Base-by-base conservation (phyloP, 345 rosid genomes). In the Hevea brasiliensis region DNA sequence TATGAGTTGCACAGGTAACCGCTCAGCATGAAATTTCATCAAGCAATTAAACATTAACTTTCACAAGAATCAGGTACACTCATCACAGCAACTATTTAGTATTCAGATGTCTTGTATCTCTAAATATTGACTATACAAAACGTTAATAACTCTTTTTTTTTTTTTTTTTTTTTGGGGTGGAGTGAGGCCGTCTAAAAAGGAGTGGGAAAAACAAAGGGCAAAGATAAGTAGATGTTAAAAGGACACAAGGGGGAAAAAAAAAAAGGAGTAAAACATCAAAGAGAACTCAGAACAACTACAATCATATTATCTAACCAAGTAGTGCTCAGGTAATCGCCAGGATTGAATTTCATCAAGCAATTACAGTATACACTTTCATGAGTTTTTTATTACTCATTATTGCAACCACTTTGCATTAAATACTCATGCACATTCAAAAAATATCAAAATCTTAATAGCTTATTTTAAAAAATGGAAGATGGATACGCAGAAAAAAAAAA, bases 311-410 rank as follows among this genome's bases (percentile, higher is more conserved):
- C 3, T 73, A 47, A 8, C 20, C 18, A 15, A 26, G 20, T 41
- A 44, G 44, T 72, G 79, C 81, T 77, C 69, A 64, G 72, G 26
- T 67, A 81, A 81, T 77, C 77, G 67, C 77, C 71, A 67, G 71
- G 79, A 45, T 72, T n/a, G 60, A 67, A 55, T 64, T 44, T 71
- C 76, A 77, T 67, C 53, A 81, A 72, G 73, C 76, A 58, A 75
- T 20, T 72, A 48, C 23, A 29, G 26, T 18, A 35, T n/a, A 55
- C 27, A 61, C 62, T 60, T 66, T 76, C 65, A 76, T 47, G 47
- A 32, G 37, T 32, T 32, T 68, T 65, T 37, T 67, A 32, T 27
- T 42, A 72, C 55, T 80, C 83, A 76, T 73, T 74, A 69, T 50
- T 68, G 83, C 77, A 80, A 80, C 55, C 42, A 55, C 47, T 32